Evolutionary conservation across 2,329 filamentous ascomycete genomes (phyloP).

Genomic region (Magnaporthales sp.): DNA sequence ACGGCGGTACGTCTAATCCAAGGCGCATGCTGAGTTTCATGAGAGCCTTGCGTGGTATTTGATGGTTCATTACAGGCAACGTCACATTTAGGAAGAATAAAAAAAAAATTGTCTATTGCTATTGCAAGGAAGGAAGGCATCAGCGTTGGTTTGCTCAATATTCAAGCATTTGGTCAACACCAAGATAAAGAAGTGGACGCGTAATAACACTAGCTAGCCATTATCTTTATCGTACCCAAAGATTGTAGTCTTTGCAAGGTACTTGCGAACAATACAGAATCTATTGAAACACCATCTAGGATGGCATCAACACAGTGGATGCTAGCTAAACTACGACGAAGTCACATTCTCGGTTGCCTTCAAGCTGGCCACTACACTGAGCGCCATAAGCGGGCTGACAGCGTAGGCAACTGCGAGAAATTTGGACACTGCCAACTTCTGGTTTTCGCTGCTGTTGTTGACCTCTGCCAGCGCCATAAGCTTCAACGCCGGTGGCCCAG

Average conservation of each 20-base stretch:
- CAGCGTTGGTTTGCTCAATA: neutral
- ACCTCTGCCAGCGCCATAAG: conserved; percentile 36
- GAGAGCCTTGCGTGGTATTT: neutral
- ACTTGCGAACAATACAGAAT: too few species aligned
- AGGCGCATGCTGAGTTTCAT: neutral
- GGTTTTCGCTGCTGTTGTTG: conserved; percentile 26
- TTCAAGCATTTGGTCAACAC: neutral
- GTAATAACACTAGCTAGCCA: neutral
- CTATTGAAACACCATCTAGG: too few species aligned
- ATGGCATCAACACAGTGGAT: too few species aligned
- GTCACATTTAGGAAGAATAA: neutral
- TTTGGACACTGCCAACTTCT: conserved; percentile 33
- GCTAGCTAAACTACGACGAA: neutral
- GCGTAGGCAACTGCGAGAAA: conserved; percentile 22
- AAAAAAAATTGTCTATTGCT: neutral
- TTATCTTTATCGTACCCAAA: neutral
- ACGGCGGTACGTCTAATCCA: neutral
- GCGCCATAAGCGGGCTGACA: conserved; percentile 14
- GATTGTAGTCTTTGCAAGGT: neutral
- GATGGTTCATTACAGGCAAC: neutral
- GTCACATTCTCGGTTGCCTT: conserved; percentile 14
- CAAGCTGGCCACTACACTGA: conserved; percentile 26
- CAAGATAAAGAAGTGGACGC: neutral
- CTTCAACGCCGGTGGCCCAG: conserved; percentile 37
- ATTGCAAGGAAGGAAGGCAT: neutral